A percentile compares a stretch with the other conserved stretches of the same genome.
phyloP scores from a whole-genome alignment of 441 rosid species.

The Pelargonium australe region DNA sequence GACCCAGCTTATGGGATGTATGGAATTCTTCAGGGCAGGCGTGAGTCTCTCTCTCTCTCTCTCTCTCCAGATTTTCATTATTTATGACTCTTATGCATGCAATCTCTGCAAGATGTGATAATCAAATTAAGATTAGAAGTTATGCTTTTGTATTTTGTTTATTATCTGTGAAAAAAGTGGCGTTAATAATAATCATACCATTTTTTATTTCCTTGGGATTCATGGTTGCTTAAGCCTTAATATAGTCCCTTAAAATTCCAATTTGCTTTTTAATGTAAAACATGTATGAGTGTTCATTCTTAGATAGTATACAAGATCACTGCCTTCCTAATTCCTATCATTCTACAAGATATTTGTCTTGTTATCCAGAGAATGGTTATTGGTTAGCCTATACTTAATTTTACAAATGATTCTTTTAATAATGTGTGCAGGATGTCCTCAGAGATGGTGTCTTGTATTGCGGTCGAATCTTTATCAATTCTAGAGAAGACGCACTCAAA shows the following conservation, averaged over 20 bases:
- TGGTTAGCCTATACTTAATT: background rate
- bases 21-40: slow-evolving; percentile 97
- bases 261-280: background rate
- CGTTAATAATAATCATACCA: background rate
- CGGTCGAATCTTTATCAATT: slow-evolving; percentile 84
- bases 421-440: slow-evolving; percentile 62
- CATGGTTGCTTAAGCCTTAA: background rate
- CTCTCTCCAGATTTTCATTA: background rate
- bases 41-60: slow-evolving; percentile 41
- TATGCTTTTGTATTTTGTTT: background rate
- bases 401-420: slow-evolving; percentile 16
- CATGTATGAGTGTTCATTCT: background rate
- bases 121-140: background rate
- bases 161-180: background rate
- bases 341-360: background rate
- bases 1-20: slow-evolving; percentile 98
- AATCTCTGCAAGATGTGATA: background rate
- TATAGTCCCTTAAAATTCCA: background rate
- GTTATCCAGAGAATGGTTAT: background rate
- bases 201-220: background rate
- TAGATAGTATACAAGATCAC: background rate
- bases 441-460: slow-evolving; percentile 98
- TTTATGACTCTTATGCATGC: background rate
- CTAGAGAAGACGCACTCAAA: slow-evolving; percentile 91
- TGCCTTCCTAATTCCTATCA: background rate